Conservation (phyloP, 345 rosid genomes). For the Gossypium turneri region DNA sequence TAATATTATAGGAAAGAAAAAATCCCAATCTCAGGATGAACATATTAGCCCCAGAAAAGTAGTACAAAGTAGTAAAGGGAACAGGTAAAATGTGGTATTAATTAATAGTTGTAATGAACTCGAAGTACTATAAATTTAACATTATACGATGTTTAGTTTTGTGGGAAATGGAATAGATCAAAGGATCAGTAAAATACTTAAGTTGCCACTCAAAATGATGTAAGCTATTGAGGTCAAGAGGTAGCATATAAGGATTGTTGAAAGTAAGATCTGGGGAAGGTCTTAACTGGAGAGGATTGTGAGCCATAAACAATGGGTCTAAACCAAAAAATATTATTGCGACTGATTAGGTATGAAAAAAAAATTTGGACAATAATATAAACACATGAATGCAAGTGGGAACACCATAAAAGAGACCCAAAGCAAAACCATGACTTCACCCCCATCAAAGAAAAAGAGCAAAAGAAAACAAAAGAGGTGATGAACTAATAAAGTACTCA, state of each 20-base stretch:
- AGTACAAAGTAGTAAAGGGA: neutral
- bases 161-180: too few species aligned
- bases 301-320: constrained; percentile 2
- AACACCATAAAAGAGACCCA: constrained; percentile 5
- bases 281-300: neutral
- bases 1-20: neutral
- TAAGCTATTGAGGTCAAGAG: neutral
- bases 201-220: constrained; percentile 5
- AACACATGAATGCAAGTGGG: constrained; percentile 11
- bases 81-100: neutral
- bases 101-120: neutral
- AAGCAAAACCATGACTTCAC: constrained; percentile 17
- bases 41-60: too few species aligned
- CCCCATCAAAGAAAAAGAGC: constrained; percentile 7
- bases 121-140: neutral
- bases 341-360: neutral
- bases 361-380: neutral
- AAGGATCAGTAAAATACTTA: neutral
- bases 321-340: neutral
- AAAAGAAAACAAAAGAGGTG: constrained; percentile 7
- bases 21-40: neutral
- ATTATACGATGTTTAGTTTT: too few species aligned
- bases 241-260: neutral
- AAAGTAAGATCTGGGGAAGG: constrained; percentile 5
- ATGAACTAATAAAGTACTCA: constrained; percentile 6